A percentile compares a stretch with the other conserved stretches of the same genome.
Conservation (phyloP, 2,329 filamentous ascomycete genomes). For the Xylariaceae sp. region DNA sequence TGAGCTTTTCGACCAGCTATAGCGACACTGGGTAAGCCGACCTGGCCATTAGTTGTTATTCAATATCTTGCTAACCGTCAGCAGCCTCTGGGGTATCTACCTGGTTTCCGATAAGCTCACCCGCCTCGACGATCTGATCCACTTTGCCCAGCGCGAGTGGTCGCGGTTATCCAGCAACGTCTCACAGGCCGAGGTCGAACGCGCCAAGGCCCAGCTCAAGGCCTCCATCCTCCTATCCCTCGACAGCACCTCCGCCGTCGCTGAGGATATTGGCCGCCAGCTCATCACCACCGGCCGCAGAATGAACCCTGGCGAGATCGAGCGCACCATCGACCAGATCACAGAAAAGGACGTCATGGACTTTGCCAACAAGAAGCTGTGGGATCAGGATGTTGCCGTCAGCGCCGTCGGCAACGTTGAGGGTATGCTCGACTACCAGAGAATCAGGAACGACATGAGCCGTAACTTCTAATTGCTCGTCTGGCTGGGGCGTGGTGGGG, state of each 20-base stretch:
- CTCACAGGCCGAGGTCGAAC: slow-evolving; percentile 85
- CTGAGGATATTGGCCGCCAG: slow-evolving; percentile 97
- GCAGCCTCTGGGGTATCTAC: slow-evolving; percentile 98
- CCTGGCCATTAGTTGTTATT: background rate
- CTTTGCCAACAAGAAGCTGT: slow-evolving; percentile 90
- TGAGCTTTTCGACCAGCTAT: slow-evolving; percentile 99
- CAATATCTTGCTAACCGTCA: slow-evolving; percentile 14
- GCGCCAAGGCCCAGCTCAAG: slow-evolving; percentile 98
- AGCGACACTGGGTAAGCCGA: slow-evolving; percentile 87
- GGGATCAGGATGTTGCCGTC: slow-evolving; percentile 95
- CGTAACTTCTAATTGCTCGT: slow-evolving; percentile 56
- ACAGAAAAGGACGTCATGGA: slow-evolving; percentile 96
- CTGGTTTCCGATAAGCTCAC: slow-evolving; percentile 86
- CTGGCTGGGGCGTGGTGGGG: slow-evolving; percentile 30
- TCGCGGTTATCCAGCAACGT: slow-evolving; percentile 88
- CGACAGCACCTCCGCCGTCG: slow-evolving; percentile 93
- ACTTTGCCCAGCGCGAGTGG: slow-evolving; percentile 99
- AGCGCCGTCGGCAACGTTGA: slow-evolving; percentile 91
- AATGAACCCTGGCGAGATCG: slow-evolving; percentile 87
- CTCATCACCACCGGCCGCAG: slow-evolving; percentile 95
- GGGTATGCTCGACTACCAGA: slow-evolving; percentile 73
- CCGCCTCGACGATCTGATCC: slow-evolving; percentile 87
- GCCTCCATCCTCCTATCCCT: slow-evolving; percentile 95
- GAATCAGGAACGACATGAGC: slow-evolving; percentile 80
- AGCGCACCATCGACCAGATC: slow-evolving; percentile 82